These are phyloP conservation scores for Backusella macrospora DNA, from an alignment of 192 early-diverging fungal genomes.

Conservation along the genomic window DNA sequence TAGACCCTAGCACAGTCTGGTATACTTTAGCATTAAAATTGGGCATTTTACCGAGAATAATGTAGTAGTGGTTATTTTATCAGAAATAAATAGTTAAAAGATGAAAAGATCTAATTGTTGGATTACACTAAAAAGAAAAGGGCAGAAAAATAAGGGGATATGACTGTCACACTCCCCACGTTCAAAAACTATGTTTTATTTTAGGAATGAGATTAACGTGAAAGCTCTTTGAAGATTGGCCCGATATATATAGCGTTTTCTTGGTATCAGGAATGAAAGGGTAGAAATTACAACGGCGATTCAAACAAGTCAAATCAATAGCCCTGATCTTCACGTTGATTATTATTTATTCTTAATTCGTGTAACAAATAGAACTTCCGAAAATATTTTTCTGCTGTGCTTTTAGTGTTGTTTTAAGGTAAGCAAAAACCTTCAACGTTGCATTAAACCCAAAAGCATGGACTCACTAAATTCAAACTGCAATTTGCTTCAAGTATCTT, in stretches of 20 bases:
- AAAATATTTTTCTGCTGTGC: neutral
- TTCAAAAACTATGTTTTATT: neutral
- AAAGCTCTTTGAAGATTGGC: slow-evolving; percentile 9
- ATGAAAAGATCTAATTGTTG: no score
- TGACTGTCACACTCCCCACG: neutral
- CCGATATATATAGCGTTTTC: slow-evolving; percentile 6
- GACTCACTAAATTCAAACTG: no score
- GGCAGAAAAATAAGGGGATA: slow-evolving; percentile 2
- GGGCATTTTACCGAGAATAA: slow-evolving; percentile 12
- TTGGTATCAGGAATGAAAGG: neutral
- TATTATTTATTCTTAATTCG: neutral
- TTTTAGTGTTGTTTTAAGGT: no score
- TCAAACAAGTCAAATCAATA: neutral
- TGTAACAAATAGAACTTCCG: neutral
- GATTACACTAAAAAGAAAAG: neutral
- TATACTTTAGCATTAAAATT: neutral
- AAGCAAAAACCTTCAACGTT: no score
- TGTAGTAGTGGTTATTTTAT: neutral
- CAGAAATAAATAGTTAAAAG: no score
- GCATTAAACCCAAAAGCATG: no score
- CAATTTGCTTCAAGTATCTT: no score
- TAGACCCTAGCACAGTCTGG: neutral
- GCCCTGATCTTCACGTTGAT: neutral
- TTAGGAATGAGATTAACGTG: slow-evolving; percentile 3
- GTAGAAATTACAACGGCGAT: slow-evolving; percentile 1